Conservation (phyloP, 1,284 basidiomycete species). For the Neolentinus lepideus region DNA sequence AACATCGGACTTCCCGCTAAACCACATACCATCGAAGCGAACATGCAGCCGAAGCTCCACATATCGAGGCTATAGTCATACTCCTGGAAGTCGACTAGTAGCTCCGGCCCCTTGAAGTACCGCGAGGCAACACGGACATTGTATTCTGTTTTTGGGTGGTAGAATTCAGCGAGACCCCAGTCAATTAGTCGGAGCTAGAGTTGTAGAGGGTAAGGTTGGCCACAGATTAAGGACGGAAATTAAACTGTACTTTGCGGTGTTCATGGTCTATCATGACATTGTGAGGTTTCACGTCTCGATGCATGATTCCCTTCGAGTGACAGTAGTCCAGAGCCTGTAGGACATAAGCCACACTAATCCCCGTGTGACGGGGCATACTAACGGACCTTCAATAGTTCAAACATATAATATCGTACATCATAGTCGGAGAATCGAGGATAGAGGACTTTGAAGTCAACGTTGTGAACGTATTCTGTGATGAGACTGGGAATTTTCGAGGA, state of each 20-base stretch:
- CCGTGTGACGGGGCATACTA: not conserved
- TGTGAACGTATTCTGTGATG: conserved; percentile 98
- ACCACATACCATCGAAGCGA: conserved; percentile 85
- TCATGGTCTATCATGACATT: conserved; percentile 99
- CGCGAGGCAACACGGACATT: conserved; percentile 96
- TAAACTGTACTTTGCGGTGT: conserved; percentile 56
- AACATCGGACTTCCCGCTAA: not conserved
- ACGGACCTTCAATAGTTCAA: conserved; percentile 86
- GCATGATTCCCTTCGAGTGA: conserved; percentile 99
- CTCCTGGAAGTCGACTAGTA: conserved; percentile 97
- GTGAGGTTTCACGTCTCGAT: conserved; percentile 98
- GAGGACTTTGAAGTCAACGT: conserved; percentile 96
- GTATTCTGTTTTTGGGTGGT: conserved; percentile 96
- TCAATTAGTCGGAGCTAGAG: conserved; percentile 88
- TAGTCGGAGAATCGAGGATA: conserved; percentile 94
- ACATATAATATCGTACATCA: conserved; percentile 96
- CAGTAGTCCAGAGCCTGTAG: conserved; percentile 90
- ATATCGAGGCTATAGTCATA: conserved; percentile 97
- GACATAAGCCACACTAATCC: not conserved
- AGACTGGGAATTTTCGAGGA: conserved; percentile 96
- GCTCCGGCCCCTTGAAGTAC: conserved; percentile 97
- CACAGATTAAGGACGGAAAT: conserved; percentile 5
- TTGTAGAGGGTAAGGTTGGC: not conserved
- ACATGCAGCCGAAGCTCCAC: conserved; percentile 99
- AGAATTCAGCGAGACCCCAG: conserved; percentile 99